phyloP scores from a whole-genome alignment of 129 eudicot genomes.

The Centaurea solstitialis region DNA sequence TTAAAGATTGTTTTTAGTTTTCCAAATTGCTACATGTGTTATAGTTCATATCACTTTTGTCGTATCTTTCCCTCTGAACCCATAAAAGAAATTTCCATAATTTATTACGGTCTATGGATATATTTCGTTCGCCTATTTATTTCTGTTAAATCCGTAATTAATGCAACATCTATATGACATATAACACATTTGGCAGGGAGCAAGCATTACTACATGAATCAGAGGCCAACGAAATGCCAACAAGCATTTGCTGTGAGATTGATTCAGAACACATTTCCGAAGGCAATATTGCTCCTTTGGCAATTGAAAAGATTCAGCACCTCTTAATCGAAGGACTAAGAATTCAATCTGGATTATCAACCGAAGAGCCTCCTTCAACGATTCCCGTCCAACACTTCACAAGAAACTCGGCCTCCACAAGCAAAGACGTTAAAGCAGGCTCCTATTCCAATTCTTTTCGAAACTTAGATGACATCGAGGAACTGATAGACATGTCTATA shows the following conservation, averaged over 20 bases:
- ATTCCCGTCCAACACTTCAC: conserved; percentile 23
- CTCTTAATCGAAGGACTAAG: conserved; percentile 65
- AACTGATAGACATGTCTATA: conserved; percentile 40
- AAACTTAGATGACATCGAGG: conserved; percentile 30
- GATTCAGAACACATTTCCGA: conserved; percentile 47
- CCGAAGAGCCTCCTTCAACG: conserved; percentile 53
- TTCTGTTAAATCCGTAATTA: not conserved
- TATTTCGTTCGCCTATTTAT: not conserved
- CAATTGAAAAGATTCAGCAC: conserved; percentile 62
- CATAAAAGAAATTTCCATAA: not conserved
- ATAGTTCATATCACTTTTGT: not conserved
- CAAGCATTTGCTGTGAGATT: conserved; percentile 3
- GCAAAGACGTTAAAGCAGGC: not conserved
- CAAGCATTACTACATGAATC: conserved; percentile 5
- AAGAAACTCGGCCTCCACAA: conserved; percentile 21
- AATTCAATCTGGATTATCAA: conserved; percentile 67
- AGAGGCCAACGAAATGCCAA: conserved; percentile 18
- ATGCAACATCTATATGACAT: not conserved
- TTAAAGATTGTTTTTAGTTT: no score
- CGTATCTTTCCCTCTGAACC: not conserved
- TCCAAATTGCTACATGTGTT: no score
- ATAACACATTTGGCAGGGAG: conserved; percentile 28
- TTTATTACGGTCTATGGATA: not conserved
- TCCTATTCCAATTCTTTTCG: not conserved
- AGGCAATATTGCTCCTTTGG: conserved; percentile 45